A percentile compares a stretch with the other conserved stretches of the same genome.
Conservation (phyloP, 352 stramenopile species). For the Globisporangium spinosum region DNA sequence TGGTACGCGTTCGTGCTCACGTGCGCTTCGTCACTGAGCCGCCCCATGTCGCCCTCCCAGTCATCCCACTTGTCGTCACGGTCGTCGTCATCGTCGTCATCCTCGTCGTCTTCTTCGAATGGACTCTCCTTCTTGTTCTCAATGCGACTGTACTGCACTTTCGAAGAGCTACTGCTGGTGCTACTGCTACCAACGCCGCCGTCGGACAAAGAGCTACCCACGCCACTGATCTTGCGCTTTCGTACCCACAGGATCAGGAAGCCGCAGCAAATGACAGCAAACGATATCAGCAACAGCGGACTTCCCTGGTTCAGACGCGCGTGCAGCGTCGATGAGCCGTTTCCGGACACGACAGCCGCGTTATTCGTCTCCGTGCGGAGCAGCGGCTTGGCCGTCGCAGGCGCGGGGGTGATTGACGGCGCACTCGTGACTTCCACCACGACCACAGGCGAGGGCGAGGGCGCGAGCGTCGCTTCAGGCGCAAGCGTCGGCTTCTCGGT, state of each 20-base stretch:
- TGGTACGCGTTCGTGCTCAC: conserved; percentile 23
- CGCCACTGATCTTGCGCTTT: conserved; percentile 33
- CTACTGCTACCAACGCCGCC: background rate
- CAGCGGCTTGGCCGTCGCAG: conserved; percentile 28
- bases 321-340: conserved; percentile 17
- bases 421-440: background rate
- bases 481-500: background rate
- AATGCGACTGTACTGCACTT: conserved; percentile 68
- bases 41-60: conserved; percentile 42
- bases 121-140: conserved; percentile 46
- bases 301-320: conserved; percentile 39
- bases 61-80: conserved; percentile 63
- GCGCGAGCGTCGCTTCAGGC: background rate
- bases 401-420: background rate
- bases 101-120: conserved; percentile 42
- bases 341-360: conserved; percentile 17
- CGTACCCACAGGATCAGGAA: conserved; percentile 53
- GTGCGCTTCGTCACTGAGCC: conserved; percentile 10
- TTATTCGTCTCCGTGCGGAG: conserved; percentile 31
- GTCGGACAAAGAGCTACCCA: conserved; percentile 12
- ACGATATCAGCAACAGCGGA: conserved; percentile 36
- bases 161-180: conserved; percentile 23
- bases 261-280: conserved; percentile 48
- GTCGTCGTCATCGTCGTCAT: conserved; percentile 44
- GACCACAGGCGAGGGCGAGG: background rate